Evolutionary conservation across 495 filamentous ascomycete species (phyloP).

Genomic region (Tetracladium marchalianum): DNA sequence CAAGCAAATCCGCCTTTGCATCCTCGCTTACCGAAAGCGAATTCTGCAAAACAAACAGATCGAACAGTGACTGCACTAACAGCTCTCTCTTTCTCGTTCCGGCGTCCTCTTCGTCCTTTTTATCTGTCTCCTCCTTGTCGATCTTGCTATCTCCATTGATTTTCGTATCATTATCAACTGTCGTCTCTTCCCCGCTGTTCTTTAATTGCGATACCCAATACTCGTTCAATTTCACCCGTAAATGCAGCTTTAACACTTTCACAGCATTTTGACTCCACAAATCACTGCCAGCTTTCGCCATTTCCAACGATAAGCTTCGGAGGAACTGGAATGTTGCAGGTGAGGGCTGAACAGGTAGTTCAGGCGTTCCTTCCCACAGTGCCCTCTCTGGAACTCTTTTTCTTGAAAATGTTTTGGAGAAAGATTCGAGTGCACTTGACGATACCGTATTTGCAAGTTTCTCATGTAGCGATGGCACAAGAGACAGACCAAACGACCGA

Average conservation of each 20-base stretch:
- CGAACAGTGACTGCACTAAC: conserved; percentile 69
- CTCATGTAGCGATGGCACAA: conserved; percentile 49
- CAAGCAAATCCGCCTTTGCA: conserved; percentile 27
- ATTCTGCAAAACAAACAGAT: conserved; percentile 53
- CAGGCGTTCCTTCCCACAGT: conserved; percentile 71
- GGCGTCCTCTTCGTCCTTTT: conserved; percentile 3
- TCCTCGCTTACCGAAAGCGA: conserved; percentile 23
- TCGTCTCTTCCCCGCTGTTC: conserved; percentile 4
- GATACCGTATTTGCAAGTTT: conserved; percentile 34
- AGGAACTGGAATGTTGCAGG: conserved; percentile 67
- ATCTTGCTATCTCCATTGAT: conserved; percentile 2
- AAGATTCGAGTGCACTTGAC: conserved; percentile 28
- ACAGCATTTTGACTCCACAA: conserved; percentile 74
- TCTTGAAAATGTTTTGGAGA: conserved; percentile 26
- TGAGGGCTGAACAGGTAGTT: conserved; percentile 73
- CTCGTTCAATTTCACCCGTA: conserved; percentile 35
- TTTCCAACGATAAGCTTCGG: conserved; percentile 48
- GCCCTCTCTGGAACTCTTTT: conserved; percentile 38
- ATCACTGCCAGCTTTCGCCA: conserved; percentile 64
- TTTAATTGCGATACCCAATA: conserved; percentile 31
- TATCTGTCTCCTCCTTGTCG: conserved; percentile 6
- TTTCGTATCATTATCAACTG: conserved; percentile 4
- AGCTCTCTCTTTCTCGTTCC: conserved; percentile 16
- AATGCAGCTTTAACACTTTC: conserved; percentile 43
- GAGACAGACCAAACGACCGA: conserved; percentile 34